phyloP scores from a whole-genome alignment of 495 filamentous ascomycete genomes.

The Penicillium pulvis region DNA sequence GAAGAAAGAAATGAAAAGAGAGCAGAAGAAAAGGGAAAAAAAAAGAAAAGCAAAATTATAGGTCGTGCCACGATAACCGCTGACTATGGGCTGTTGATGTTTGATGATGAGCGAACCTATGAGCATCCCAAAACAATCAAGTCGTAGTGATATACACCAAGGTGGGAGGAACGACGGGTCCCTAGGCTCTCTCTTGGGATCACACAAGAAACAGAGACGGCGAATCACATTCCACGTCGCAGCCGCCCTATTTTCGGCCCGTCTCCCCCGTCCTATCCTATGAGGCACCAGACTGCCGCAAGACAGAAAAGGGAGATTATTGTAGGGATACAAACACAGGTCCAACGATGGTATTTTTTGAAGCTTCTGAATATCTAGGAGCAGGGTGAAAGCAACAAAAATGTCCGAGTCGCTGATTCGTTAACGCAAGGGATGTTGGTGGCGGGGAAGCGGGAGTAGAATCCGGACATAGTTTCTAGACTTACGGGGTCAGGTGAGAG shows the following conservation, averaged over 20 bases:
- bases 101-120: not conserved
- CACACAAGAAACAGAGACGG: conserved; percentile 5
- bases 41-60: conserved; percentile 2
- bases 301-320: not conserved
- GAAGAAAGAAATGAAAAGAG: not conserved
- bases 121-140: conserved; percentile 1
- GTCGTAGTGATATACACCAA: not conserved
- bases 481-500: conserved; percentile 21
- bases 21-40: not conserved
- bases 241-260: conserved; percentile 21
- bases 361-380: conserved; percentile 2
- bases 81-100: not conserved
- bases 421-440: conserved; percentile 27
- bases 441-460: conserved; percentile 23
- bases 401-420: conserved; percentile 17
- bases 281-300: not conserved
- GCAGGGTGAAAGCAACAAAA: not conserved
- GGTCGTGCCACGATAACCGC: not conserved
- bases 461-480: conserved; percentile 26
- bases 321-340: conserved; percentile 3
- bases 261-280: conserved; percentile 17
- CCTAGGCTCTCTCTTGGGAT: conserved; percentile 17
- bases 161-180: conserved; percentile 5
- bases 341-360: conserved; percentile 6
- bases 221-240: conserved; percentile 25